Evolutionary conservation across 1,284 basidiomycete species (phyloP), one percentile per base, ranked within the genome.

Genomic region (Xerocomus amazonicus): DNA sequence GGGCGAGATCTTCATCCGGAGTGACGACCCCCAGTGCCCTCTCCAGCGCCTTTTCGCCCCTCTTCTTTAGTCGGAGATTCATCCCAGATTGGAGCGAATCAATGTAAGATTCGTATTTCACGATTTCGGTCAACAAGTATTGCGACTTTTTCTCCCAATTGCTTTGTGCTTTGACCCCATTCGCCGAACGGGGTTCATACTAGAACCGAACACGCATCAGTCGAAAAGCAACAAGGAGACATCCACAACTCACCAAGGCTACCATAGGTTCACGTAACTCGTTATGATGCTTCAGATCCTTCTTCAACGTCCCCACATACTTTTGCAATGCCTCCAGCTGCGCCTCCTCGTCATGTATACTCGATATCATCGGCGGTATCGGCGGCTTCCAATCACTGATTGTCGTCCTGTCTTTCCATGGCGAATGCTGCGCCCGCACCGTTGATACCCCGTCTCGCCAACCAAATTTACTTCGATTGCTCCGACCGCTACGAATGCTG

Each of bases 361-460:
- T 96, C 3, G 90, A 74, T 33, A 94, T 83, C 17, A 83, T 81
- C 3, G 95, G 89, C 1, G 90, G 82, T 57, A 87, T 75, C 0
- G 96, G 95, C 3, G 88, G 78, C 62, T 92, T 92, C 97, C 97
- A 99, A 47, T 99, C 97, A 64, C 88, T 90, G 68, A 99, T 84
- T 62, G 78, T 78, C n/a, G 81, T 81, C 60, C 86, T 78, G 59
- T 97, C 93, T 41, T 74, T 70, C 77, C 81, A 87, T 0, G 87
- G 84, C 10, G 86, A 87, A 62, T 78, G 75, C 5, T 75, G 69
- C 31, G 74, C 76, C 6, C 87, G 77, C 50, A 87, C 71, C 8
- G 81, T 86, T 42, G 78, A 73, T n/a, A 73, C 70, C 19, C 78
- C 80, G 9, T 87, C 83, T 56, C 77, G 77, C 76, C 80, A 80